Percentiles rank a stretch among this genome's conserved stretches.
Conservation (phyloP, 2,329 filamentous ascomycete species). For the Ceratocystis harringtonii region DNA sequence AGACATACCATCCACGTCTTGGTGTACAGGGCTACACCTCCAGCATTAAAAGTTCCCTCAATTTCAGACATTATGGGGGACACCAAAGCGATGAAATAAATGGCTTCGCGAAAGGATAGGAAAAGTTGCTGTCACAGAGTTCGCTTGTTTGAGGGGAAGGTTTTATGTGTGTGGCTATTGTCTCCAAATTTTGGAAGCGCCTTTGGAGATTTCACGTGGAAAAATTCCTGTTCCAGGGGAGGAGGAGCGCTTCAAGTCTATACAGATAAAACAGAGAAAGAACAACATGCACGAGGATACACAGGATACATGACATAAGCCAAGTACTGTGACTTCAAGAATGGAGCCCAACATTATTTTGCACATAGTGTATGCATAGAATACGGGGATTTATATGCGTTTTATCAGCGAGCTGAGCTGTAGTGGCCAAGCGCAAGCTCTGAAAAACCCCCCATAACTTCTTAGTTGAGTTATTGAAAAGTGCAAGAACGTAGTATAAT, state of each 20-base stretch:
- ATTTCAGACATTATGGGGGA: conserved; percentile 21
- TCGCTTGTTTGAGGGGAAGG: background rate
- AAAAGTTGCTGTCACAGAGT: background rate
- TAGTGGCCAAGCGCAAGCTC: too few relatives aligned
- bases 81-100: background rate
- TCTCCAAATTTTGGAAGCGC: background rate
- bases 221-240: background rate
- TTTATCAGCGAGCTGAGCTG: too few relatives aligned
- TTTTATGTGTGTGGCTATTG: background rate
- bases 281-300: background rate
- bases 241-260: background rate
- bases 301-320: too few relatives aligned
- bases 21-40: conserved; percentile 35
- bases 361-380: too few relatives aligned
- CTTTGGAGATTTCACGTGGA: background rate
- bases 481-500: background rate
- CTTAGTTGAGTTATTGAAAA: background rate
- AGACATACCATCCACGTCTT: conserved; percentile 43
- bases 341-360: too few relatives aligned
- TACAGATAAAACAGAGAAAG: background rate
- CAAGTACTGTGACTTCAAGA: too few relatives aligned
- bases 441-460: background rate
- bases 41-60: conserved; percentile 37
- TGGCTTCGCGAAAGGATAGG: background rate
- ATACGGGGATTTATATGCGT: too few relatives aligned